These are phyloP conservation scores for Nannizzia gypsea DNA, from an alignment of 2,329 filamentous ascomycete genomes.

Conservation along the genomic window DNA sequence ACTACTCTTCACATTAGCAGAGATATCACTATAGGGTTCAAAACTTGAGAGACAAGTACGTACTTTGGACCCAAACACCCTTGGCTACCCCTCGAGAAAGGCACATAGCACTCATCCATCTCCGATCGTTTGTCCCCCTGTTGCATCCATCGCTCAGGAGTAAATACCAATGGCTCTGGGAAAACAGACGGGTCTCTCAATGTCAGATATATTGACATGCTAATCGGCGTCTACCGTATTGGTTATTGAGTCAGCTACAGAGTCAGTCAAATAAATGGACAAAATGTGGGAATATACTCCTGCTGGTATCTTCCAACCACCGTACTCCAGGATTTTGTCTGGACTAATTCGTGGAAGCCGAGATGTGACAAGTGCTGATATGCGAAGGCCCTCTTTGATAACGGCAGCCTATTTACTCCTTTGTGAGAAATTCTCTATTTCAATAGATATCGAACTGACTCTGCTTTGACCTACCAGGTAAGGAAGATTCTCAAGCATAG, in stretches of 20 bases:
- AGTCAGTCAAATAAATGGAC: not conserved
- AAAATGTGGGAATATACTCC: constrained; percentile 11
- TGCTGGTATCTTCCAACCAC: constrained; percentile 16
- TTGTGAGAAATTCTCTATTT: not conserved
- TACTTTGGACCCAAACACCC: constrained; percentile 23
- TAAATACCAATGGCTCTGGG: constrained; percentile 20
- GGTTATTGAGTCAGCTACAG: not conserved
- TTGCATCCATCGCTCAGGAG: constrained; percentile 23
- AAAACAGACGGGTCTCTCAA: constrained; percentile 17
- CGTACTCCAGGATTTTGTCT: constrained; percentile 12
- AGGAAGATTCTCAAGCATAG: not conserved
- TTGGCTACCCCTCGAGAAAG: constrained; percentile 22
- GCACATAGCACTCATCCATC: constrained; percentile 19
- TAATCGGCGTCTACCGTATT: constrained; percentile 13
- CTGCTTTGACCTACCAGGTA: not conserved
- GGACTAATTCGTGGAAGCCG: constrained; percentile 17
- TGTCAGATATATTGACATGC: constrained; percentile 17
- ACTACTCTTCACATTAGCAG: not conserved
- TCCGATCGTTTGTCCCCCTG: constrained; percentile 6
- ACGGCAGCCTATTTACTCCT: constrained; percentile 5
- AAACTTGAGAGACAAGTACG: not conserved
- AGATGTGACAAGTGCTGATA: constrained; percentile 14
- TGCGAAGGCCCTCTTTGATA: constrained; percentile 22
- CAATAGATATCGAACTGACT: not conserved
- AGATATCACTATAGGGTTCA: not conserved